These are phyloP conservation scores for Litchi chinensis DNA, from an alignment of 345 rosid species.

Conservation along the genomic window DNA sequence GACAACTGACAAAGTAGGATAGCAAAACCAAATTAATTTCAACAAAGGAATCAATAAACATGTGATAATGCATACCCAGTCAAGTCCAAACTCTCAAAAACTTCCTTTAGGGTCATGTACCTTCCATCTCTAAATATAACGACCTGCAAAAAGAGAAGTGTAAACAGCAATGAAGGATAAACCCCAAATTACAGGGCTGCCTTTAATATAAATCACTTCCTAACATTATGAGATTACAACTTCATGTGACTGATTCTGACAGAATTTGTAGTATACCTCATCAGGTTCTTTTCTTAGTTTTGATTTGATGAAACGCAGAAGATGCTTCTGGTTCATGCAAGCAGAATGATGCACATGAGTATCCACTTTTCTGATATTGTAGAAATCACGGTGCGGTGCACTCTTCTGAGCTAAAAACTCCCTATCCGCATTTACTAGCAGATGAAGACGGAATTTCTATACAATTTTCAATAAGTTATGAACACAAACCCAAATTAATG, in stretches of 20 bases:
- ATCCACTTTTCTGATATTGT: slow-evolving; percentile 60
- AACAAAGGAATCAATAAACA: background rate
- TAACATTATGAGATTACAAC: background rate
- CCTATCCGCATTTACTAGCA: slow-evolving; percentile 50
- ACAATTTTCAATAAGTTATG: slow-evolving; percentile 26
- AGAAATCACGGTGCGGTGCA: slow-evolving; percentile 65
- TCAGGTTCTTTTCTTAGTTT: slow-evolving; percentile 57
- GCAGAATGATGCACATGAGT: slow-evolving; percentile 64
- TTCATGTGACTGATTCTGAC: background rate
- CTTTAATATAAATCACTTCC: background rate
- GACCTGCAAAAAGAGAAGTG: slow-evolving; percentile 33
- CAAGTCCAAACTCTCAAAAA: slow-evolving; percentile 59
- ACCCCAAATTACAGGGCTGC: background rate
- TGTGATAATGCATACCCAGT: slow-evolving; percentile 36
- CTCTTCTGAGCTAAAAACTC: slow-evolving; percentile 58
- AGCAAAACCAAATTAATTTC: background rate
- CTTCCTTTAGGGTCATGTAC: slow-evolving; percentile 55
- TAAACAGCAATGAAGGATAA: background rate
- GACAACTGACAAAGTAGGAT: background rate
- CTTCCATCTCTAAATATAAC: slow-evolving; percentile 65
- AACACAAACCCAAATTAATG: slow-evolving; percentile 5
- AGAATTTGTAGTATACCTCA: slow-evolving; percentile 36
- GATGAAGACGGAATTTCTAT: slow-evolving; percentile 60
- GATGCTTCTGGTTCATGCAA: slow-evolving; percentile 65
- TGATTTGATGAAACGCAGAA: slow-evolving; percentile 53